phyloP scores from a whole-genome alignment of 177 flowering plant genomes.

The Vitis hybrid region DNA sequence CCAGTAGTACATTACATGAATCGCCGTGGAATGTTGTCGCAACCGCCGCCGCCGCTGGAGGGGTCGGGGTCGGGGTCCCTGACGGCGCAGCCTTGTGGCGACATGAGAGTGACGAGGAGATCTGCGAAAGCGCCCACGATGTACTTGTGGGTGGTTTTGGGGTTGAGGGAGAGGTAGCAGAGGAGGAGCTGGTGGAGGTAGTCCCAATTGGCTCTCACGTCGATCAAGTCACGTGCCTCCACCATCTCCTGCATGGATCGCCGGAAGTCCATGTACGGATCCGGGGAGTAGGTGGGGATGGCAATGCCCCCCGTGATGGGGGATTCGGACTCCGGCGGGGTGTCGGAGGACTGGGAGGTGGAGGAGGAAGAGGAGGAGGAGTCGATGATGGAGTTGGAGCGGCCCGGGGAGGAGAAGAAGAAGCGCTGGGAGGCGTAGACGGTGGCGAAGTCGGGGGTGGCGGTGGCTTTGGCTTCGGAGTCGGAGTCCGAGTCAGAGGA shows the following conservation, averaged over 20 bases:
- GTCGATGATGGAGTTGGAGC: slow-evolving; percentile 61
- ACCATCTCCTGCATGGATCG: slow-evolving; percentile 77
- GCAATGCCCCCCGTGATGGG: slow-evolving; percentile 31
- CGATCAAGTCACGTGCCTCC: slow-evolving; percentile 48
- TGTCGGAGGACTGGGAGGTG: slow-evolving; percentile 4
- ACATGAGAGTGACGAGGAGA: slow-evolving; percentile 47
- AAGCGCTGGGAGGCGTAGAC: slow-evolving; percentile 51
- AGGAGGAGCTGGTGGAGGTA: slow-evolving; percentile 55
- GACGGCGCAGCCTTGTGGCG: not conserved
- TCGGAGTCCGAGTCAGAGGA: slow-evolving; percentile 8
- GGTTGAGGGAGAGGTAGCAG: slow-evolving; percentile 54
- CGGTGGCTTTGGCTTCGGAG: not conserved
- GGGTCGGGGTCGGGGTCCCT: not conserved
- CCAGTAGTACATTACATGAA: not conserved
- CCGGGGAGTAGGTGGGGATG: slow-evolving; percentile 54
- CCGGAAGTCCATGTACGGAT: slow-evolving; percentile 63
- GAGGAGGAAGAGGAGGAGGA: slow-evolving; percentile 17
- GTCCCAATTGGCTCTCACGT: slow-evolving; percentile 46
- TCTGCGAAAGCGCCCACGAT: slow-evolving; percentile 62
- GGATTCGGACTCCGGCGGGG: slow-evolving; percentile 7
- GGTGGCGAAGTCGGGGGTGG: slow-evolving; percentile 32
- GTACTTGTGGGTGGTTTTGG: slow-evolving; percentile 51
- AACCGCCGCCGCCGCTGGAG: not conserved
- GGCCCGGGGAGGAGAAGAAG: slow-evolving; percentile 74
- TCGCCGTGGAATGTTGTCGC: not conserved